phyloP scores from a whole-genome alignment of 345 rosid species.

The Lumnitzera littorea region DNA sequence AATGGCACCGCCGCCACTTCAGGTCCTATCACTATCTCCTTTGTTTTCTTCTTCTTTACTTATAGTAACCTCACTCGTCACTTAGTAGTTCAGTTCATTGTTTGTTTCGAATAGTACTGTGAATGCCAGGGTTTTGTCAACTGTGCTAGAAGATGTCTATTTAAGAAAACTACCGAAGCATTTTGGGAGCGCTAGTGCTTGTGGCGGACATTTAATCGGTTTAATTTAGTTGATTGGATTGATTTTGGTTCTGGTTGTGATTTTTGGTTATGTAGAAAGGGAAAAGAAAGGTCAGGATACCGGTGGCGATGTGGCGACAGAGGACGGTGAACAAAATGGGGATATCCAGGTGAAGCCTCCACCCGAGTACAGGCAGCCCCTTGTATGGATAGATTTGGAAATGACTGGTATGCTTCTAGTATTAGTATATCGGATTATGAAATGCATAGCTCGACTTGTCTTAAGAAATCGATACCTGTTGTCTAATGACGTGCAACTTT shows the following conservation, averaged over 20 bases:
- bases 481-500: too few relatives aligned
- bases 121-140: too few relatives aligned
- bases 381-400: conserved; percentile 94
- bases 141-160: background rate
- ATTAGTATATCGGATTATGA: background rate
- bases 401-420: conserved; percentile 61
- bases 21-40: background rate
- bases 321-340: conserved; percentile 4
- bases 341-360: conserved; percentile 3
- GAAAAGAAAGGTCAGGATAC: conserved; percentile 15
- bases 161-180: background rate
- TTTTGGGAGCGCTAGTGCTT: too few relatives aligned
- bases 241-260: conserved; percentile 13
- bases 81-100: too few relatives aligned
- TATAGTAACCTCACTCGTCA: background rate
- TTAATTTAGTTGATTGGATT: background rate
- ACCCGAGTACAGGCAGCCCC: conserved; percentile 51
- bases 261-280: too few relatives aligned
- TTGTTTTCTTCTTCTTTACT: background rate
- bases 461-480: too few relatives aligned
- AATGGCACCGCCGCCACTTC: background rate
- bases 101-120: too few relatives aligned
- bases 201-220: background rate
- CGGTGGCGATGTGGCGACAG: background rate
- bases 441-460: too few relatives aligned